Conservation (phyloP, 1,284 basidiomycete genomes). For the Puccinia horiana region DNA sequence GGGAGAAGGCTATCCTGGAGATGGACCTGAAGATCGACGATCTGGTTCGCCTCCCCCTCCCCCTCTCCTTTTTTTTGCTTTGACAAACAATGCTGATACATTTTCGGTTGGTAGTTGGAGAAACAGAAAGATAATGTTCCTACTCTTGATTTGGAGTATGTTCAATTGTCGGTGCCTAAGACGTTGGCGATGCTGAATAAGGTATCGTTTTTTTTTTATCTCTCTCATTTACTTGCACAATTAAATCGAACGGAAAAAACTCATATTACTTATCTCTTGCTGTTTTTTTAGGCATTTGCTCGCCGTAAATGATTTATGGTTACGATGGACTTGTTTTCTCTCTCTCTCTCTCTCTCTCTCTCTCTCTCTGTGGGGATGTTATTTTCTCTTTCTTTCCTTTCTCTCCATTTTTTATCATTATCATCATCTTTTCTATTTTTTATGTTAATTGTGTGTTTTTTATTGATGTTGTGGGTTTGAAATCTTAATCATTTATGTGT, state of each 20-base stretch:
- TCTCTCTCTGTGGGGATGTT: neutral
- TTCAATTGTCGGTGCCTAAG: slow-evolving; percentile 93
- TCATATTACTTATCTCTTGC: neutral
- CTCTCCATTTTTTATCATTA: neutral
- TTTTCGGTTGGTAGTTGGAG: slow-evolving; percentile 34
- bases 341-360: neutral
- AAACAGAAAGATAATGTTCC: slow-evolving; percentile 99
- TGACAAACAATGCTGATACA: slow-evolving; percentile 46
- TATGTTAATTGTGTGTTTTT: too few species aligned
- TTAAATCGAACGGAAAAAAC: neutral
- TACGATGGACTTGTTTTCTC: neutral
- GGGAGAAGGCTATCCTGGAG: slow-evolving; percentile 98
- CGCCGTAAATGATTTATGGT: slow-evolving; percentile 1
- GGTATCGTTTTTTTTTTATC: slow-evolving; percentile 50
- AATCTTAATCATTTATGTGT: too few species aligned
- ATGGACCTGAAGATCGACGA: slow-evolving; percentile 99
- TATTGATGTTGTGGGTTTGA: too few species aligned
- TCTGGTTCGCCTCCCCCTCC: slow-evolving; percentile 76
- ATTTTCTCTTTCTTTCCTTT: neutral
- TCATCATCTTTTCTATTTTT: neutral
- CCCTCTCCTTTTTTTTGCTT: neutral
- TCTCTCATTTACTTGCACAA: neutral
- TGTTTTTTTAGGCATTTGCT: neutral
- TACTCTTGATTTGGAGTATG: slow-evolving; percentile 91
- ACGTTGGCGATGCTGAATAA: slow-evolving; percentile 74